Conservation (phyloP, 1,139 yeast species). For the Eremothecium sinecaudum region DNA sequence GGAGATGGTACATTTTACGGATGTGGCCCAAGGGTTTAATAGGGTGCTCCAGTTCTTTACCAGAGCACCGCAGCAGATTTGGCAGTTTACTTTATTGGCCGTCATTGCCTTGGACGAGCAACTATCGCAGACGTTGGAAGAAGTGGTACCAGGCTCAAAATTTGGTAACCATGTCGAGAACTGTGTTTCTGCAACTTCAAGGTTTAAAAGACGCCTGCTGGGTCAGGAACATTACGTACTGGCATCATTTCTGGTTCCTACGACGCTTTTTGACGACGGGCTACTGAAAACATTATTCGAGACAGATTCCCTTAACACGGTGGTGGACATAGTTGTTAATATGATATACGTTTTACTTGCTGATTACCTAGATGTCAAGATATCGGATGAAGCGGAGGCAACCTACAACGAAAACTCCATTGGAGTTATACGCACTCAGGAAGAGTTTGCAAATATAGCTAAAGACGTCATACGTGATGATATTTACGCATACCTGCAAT, state of each 20-base stretch:
- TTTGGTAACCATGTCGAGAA: slow-evolving; percentile 8
- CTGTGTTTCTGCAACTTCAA: slow-evolving; percentile 7
- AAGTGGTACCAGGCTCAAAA: not conserved
- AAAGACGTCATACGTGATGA: slow-evolving; percentile 12
- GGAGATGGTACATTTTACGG: slow-evolving; percentile 11
- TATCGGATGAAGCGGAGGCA: not conserved
- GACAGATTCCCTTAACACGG: slow-evolving; percentile 15
- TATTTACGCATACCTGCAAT: slow-evolving; percentile 15
- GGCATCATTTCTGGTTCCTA: slow-evolving; percentile 16
- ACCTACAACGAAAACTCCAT: not conserved
- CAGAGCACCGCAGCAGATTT: slow-evolving; percentile 3
- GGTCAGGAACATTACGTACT: slow-evolving; percentile 12
- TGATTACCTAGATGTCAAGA: slow-evolving; percentile 9
- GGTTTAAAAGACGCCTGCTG: slow-evolving; percentile 9
- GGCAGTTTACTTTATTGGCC: slow-evolving; percentile 8
- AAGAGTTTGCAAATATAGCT: not conserved
- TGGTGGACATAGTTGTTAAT: slow-evolving; percentile 12
- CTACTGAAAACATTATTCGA: slow-evolving; percentile 13
- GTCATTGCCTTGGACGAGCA: slow-evolving; percentile 13
- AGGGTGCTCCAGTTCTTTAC: slow-evolving; percentile 2
- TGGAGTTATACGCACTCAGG: not conserved
- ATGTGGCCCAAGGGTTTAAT: slow-evolving; percentile 5
- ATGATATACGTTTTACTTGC: slow-evolving; percentile 9
- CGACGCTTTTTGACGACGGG: slow-evolving; percentile 16
- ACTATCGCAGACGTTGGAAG: slow-evolving; percentile 4